phyloP scores from a whole-genome alignment of 1,284 basidiomycete species.

The Cryptococcus sp. region DNA sequence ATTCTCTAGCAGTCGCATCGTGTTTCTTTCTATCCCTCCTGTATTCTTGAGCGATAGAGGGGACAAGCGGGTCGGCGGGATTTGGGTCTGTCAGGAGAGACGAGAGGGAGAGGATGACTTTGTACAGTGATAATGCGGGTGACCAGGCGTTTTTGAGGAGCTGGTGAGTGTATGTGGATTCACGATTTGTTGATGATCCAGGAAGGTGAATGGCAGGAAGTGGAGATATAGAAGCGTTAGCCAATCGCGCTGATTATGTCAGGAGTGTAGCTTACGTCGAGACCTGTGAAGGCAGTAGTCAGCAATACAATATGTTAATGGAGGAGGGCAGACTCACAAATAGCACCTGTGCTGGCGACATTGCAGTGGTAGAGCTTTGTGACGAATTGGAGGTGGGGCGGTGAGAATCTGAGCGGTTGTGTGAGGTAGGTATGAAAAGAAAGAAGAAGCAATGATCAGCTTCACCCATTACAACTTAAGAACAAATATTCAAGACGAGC shows the following conservation, averaged over 20 bases:
- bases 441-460: neutral
- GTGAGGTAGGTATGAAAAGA: neutral
- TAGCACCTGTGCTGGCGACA: conserved; percentile 64
- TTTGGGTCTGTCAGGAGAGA: conserved; percentile 87
- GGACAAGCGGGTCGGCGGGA: conserved; percentile 61
- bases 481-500: no score
- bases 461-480: neutral
- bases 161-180: conserved; percentile 56
- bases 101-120: conserved; percentile 83
- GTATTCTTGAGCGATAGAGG: conserved; percentile 70
- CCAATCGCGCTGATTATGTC: no score
- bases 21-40: conserved; percentile 87
- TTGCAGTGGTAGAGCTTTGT: conserved; percentile 95
- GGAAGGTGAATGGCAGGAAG: conserved; percentile 1
- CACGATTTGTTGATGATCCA: neutral
- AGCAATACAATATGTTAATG: neutral
- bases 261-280: conserved; percentile 38
- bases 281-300: conserved; percentile 28
- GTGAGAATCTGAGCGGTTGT: conserved; percentile 66
- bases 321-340: conserved; percentile 44
- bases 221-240: neutral
- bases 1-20: conserved; percentile 88
- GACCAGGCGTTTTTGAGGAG: conserved; percentile 89
- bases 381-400: conserved; percentile 73
- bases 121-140: conserved; percentile 84